Base-by-base conservation (phyloP, 352 stramenopile genomes). In the Phytophthora citrophthora region DNA sequence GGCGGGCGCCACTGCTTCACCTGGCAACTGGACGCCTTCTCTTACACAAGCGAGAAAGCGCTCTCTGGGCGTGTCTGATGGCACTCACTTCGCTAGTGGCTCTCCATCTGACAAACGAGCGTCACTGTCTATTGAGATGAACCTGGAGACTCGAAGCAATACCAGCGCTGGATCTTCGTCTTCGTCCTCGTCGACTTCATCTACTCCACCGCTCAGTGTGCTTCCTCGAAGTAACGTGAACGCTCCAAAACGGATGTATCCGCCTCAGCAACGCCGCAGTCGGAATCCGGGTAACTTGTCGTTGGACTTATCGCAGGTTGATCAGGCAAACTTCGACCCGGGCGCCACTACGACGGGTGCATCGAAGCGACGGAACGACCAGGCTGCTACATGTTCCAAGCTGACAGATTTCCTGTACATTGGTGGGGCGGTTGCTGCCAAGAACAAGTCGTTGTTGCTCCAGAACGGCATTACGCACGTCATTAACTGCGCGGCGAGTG, bases 391-490 rank as follows among this genome's bases (percentile, higher is more conserved):
- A 23, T 96, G 89, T 70, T 96, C 89, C 3, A 79, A 86, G 53
- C 54, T 96, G 5, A 94, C 83, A 6, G 86, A 96, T 31, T 95
- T 95, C 44, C 62, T 97, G n/a, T 97, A 84, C 50, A 91, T 97
- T 51, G 87, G 90, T 29, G 86, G 90, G 12, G 88, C 84, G 6
- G 66, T 74, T 9, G 90, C 84, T n/a, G 88, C 88, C 15, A 91
- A 93, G 51, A 84, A 96, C 62, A 80, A 85, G 55, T 80, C 86
- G 18, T 74, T 86, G 44, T 68, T 97, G 26, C 50, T 68, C 15
- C 64, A 82, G 48, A 62, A 83, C 11, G 88, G 89, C 34, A 94
- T 97, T 59, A 97, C 90, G 4, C 90, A 97, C 67, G 73, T 97
- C 34, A 88, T 97, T 64, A 97, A 97, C 54, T 96, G 89, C 54